Evolutionary conservation across 805 yeast species (phyloP), one percentile per base, ranked within the genome.

Genomic region (Saturnispora sanitii): DNA sequence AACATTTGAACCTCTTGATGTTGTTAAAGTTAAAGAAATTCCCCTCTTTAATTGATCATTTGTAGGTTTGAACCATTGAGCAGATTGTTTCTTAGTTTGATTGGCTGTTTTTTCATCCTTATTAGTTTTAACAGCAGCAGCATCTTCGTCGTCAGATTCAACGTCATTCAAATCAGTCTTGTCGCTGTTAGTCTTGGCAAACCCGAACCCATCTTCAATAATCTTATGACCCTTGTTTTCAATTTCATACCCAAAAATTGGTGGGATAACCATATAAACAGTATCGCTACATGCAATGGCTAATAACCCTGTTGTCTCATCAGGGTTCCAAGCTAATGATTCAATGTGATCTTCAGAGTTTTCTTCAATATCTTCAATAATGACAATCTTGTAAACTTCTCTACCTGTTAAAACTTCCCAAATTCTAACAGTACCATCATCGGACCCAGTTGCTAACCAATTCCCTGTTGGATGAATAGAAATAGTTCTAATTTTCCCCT

Each of bases 361-460:
- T 41, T 75, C 77, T 35, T 70, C 71, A 26, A 67, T 66, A 40
- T 73, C 75, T 7, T 57, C 62, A 20, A 59, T 54, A 26, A 75
- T 70, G 6, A 46, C 48, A n/a, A 73, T 66, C 45, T 75, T 74
- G 70, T 75, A 84, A 38, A 90, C 84, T 67, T 90, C 94, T 63
- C 98, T 79, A 35, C 98, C 98, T 4, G 96, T 85, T 45, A 87
- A 65, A 16, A 87, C 79, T 65, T 92, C 98, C 97, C 98, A 92
- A n/a, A 92, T 72, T 51, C 96, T 74, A 6, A 92, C 88, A 15
- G 88, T 74, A 41, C 97, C 97, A 58, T 92, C 98, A 58, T 92
- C 97, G 15, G 95, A 83, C 44, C 96, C 98, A 3, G 98, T 92
- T 17, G 98, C 98, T 42, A 92, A 67, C 92, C 95, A 92, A 52